Conservation (phyloP, 306 rosid genomes). For the Cicer arietinum region DNA sequence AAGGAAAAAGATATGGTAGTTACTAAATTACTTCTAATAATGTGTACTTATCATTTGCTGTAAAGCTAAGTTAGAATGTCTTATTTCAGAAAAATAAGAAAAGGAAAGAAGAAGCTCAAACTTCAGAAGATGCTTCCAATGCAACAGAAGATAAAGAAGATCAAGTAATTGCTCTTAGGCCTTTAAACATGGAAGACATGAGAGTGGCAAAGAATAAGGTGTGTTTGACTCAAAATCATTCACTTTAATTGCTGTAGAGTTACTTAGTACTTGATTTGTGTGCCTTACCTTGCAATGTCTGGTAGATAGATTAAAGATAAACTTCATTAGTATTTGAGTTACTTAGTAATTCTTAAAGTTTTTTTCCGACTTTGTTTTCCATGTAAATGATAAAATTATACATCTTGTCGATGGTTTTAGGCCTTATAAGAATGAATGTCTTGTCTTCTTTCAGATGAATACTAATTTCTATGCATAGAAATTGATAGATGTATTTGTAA, state of each 20-base stretch:
- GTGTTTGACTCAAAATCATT: neutral
- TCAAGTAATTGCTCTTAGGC: constrained; percentile 56
- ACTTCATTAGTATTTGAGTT: neutral
- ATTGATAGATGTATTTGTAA: constrained; percentile 2
- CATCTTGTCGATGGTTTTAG: too few species aligned
- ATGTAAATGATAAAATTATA: too few species aligned
- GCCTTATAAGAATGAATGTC: too few species aligned
- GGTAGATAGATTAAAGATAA: neutral
- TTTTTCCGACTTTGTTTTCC: too few species aligned
- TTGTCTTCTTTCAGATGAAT: neutral
- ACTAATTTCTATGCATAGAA: neutral
- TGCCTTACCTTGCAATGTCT: too few species aligned
- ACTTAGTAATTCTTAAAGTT: neutral
- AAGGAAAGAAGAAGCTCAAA: constrained; percentile 51
- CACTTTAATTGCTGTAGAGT: constrained; percentile 15
- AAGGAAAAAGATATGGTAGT: constrained; percentile 71
- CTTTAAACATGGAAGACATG: constrained; percentile 85
- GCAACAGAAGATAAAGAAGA: constrained; percentile 60
- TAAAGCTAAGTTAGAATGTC: neutral
- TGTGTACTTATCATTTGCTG: neutral
- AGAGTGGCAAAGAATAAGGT: constrained; percentile 87
- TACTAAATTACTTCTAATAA: constrained; percentile 19
- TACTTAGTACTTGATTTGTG: neutral
- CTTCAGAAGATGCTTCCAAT: constrained; percentile 54
- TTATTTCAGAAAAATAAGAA: constrained; percentile 65